Base-by-base conservation (phyloP, 2,329 filamentous ascomycete genomes). In the Alternaria brassicicola region DNA sequence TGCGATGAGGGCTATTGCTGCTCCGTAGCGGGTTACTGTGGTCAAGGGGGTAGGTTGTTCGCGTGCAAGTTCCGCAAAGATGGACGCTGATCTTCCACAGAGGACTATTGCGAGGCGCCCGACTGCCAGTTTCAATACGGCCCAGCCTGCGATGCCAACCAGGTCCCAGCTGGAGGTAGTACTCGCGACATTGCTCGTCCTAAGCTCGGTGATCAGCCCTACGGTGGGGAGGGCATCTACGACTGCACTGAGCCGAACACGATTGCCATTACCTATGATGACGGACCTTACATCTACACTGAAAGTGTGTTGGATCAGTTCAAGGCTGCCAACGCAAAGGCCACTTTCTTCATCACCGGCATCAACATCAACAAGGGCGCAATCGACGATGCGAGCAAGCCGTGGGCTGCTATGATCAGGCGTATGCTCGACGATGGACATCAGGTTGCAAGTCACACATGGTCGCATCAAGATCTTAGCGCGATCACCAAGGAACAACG, bases 261-360 rank as follows among this genome's bases (percentile, higher is more conserved):
- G 5, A 82, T 90, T 63, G 88, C 88, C 13, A 77, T 90, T 50
- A 90, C 87, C 0, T 90, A 85, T 60, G 88, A 90, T 66, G 88
- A 90, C 68, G 88, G 88, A 0, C 88, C 88, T 19, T 76, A 85
- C 62, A 77, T 81, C 33, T 89, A 88, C 72, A 90, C 88, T 1
- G 77, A 78, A 30, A 82, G 85, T 53, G 80, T 90, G 7, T 80
- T 90, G 7, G 84, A 89, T 67, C 79, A 86, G 52, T 80, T 90
- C 26, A 78, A 76, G 17, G 85, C 46, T 8, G 59, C 88, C 63
- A 77, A 81, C n/a, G 86, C 85, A 23, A 88, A 85, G 62, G 88
- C 86, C 0, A 90, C 88, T 0, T 90, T 91, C 75, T 90, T 89
- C 70, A 78, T 89, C 55, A 86, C 83, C 6, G 84, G 84, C 9